phyloP scores from a whole-genome alignment of 139 green algal genomes.

The Tetradesmus obliquus region DNA sequence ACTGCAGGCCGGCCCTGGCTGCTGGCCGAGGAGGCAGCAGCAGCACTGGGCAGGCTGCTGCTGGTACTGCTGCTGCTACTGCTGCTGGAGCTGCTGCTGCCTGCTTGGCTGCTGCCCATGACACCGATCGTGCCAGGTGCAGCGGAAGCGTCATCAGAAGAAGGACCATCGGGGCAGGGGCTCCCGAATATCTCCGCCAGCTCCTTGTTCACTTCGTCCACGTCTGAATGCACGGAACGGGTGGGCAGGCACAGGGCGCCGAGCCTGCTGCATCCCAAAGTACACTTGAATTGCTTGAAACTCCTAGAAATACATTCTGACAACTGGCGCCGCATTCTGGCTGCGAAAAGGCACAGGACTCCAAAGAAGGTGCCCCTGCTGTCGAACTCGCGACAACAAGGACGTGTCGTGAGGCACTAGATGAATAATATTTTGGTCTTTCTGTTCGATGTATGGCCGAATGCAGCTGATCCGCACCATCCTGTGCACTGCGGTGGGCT shows the following conservation, averaged over 20 bases:
- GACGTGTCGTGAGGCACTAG: too few relatives aligned
- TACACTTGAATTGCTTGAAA: neutral
- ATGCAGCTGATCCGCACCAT: neutral
- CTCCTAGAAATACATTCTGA: neutral
- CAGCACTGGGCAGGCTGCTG: neutral
- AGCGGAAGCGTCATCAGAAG: neutral
- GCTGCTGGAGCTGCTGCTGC: neutral
- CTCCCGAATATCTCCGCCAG: conserved; percentile 50
- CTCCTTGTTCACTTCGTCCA: conserved; percentile 33
- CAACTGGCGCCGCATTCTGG: neutral
- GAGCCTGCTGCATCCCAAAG: neutral
- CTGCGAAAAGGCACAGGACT: neutral
- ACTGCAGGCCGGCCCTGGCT: neutral
- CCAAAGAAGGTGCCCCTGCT: neutral
- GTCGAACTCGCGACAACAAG: neutral
- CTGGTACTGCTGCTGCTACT: neutral
- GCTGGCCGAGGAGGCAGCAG: neutral
- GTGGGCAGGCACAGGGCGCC: neutral
- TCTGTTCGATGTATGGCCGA: too few relatives aligned
- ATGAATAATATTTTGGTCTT: too few relatives aligned
- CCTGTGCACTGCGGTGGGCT: neutral
- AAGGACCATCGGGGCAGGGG: neutral
- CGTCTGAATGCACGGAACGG: neutral
- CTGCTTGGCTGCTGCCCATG: neutral
- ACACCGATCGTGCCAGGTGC: neutral